These are phyloP conservation scores for Triglochin maritima DNA, from an alignment of 106 monocot genomes.

Conservation along the genomic window DNA sequence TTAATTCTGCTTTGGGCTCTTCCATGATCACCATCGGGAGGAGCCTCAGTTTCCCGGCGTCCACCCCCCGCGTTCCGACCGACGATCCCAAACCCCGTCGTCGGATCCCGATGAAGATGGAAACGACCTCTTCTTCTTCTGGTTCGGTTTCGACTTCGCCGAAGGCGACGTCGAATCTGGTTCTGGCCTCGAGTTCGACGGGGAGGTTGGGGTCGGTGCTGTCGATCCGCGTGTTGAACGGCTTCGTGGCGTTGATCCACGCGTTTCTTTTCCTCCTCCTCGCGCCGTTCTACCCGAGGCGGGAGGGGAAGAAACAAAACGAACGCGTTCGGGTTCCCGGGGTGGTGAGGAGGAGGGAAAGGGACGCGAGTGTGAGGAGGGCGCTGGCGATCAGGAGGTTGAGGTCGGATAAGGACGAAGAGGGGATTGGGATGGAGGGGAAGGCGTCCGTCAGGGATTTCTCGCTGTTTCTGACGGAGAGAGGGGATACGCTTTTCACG, in stretches of 20 bases:
- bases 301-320: neutral
- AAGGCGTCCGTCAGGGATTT: slow-evolving; percentile 30
- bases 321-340: neutral
- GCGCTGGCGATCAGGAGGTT: slow-evolving; percentile 51
- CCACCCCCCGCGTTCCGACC: slow-evolving; percentile 5
- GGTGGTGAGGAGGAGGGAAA: slow-evolving; percentile 10
- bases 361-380: slow-evolving; percentile 40
- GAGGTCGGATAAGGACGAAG: slow-evolving; percentile 5
- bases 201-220: slow-evolving; percentile 9
- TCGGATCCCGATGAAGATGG: slow-evolving; percentile 2
- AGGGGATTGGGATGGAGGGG: slow-evolving; percentile 3
- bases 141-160: slow-evolving; percentile 33
- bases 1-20: too few species aligned
- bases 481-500: slow-evolving; percentile 68
- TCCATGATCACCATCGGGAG: slow-evolving; percentile 10
- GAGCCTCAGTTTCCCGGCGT: slow-evolving; percentile 13
- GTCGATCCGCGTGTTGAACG: slow-evolving; percentile 13
- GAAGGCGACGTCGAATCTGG: slow-evolving; percentile 12
- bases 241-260: slow-evolving; percentile 19
- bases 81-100: slow-evolving; percentile 1
- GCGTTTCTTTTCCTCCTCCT: slow-evolving; percentile 30
- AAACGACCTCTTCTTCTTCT: slow-evolving; percentile 1
- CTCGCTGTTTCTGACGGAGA: slow-evolving; percentile 34
- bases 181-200: neutral
- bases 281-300: slow-evolving; percentile 15